Evolutionary conservation across 306 rosid species (phyloP).

Genomic region (Leucaena leucocephala): DNA sequence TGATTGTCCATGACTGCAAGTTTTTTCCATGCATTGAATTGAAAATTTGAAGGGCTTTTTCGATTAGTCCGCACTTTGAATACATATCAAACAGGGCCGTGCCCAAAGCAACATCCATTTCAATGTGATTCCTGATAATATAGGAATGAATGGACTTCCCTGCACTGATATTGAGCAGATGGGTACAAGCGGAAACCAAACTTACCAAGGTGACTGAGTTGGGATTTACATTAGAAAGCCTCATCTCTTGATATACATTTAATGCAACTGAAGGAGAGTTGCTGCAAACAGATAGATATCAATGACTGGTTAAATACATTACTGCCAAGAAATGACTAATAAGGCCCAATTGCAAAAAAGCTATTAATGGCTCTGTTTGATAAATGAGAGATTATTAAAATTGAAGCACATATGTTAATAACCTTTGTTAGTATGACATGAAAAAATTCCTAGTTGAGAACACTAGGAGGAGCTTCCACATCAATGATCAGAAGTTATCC

Average conservation of each 20-base stretch:
- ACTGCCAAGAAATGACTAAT: not conserved
- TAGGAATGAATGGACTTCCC: slow-evolving; percentile 61
- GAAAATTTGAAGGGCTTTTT: slow-evolving; percentile 47
- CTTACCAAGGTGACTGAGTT: slow-evolving; percentile 61
- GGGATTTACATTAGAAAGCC: slow-evolving; percentile 35
- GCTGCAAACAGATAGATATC: slow-evolving; percentile 29
- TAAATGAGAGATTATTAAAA: not conserved
- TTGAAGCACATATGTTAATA: not conserved
- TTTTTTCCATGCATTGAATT: slow-evolving; percentile 50
- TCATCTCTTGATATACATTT: slow-evolving; percentile 47
- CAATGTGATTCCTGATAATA: slow-evolving; percentile 34
- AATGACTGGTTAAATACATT: not conserved
- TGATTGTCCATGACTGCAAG: slow-evolving; percentile 64
- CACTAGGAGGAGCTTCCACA: not conserved
- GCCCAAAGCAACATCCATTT: slow-evolving; percentile 52
- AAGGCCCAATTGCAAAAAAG: not conserved
- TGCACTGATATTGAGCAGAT: slow-evolving; percentile 33
- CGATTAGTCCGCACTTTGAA: slow-evolving; percentile 57
- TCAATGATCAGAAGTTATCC: not conserved
- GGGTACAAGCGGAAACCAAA: slow-evolving; percentile 58
- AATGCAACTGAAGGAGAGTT: slow-evolving; percentile 42
- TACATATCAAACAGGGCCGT: slow-evolving; percentile 66
- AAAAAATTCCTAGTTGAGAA: not conserved
- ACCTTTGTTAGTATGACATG: not conserved
- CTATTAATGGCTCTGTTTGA: not conserved